Conservation (phyloP, 768 basidiomycete species). For the Tephrocybe sp. region DNA sequence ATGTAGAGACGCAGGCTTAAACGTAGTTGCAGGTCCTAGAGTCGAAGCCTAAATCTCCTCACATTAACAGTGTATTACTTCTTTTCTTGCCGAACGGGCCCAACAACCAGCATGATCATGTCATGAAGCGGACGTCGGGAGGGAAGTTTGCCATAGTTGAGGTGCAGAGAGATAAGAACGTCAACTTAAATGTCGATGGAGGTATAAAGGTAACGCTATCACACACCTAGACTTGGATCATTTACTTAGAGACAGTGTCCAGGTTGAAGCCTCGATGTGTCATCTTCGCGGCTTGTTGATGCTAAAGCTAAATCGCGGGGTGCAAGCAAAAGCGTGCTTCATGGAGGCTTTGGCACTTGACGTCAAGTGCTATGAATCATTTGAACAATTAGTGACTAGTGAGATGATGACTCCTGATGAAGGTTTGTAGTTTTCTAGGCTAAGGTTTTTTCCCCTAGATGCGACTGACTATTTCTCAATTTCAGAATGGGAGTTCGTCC, state of each 20-base stretch:
- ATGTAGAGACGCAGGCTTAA: too few relatives aligned
- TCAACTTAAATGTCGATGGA: constrained; percentile 83
- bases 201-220: constrained; percentile 77
- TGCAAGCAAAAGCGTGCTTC: constrained; percentile 91
- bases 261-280: constrained; percentile 67
- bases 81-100: too few relatives aligned
- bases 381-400: constrained; percentile 83
- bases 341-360: constrained; percentile 94
- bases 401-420: constrained; percentile 97
- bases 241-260: too few relatives aligned
- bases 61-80: too few relatives aligned
- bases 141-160: too few relatives aligned
- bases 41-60: too few relatives aligned
- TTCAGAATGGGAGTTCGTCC: constrained; percentile 95
- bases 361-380: constrained; percentile 96
- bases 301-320: constrained; percentile 88
- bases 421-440: constrained; percentile 46
- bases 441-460: neutral
- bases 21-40: too few relatives aligned
- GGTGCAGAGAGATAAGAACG: too few relatives aligned
- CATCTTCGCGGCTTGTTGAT: constrained; percentile 90
- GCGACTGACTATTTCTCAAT: neutral
- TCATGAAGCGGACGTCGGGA: too few relatives aligned
- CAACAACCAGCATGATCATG: too few relatives aligned
- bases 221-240: too few relatives aligned